Base-by-base conservation (phyloP, 2,329 filamentous ascomycete genomes). In the Hymenoscyphus infarciens region DNA sequence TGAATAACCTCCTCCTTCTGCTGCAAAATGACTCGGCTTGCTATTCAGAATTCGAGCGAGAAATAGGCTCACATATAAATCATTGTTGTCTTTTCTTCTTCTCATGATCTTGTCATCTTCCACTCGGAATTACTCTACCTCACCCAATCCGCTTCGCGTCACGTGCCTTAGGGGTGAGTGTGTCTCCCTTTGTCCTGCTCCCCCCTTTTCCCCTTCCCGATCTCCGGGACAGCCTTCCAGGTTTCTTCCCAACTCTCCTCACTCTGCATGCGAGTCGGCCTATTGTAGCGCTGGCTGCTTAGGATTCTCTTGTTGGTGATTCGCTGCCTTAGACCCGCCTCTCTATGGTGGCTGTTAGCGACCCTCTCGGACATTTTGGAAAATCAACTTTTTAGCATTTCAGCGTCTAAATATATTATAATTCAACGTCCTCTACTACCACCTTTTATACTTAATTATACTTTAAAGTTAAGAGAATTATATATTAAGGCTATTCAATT, bases 271-370 rank as follows among this genome's bases (percentile, higher is more conserved):
- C 25, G 42, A 49, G 19, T 49, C 42, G 8, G 10, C 11, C n/a
- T 49, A 49, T n/a, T n/a, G n/a, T n/a, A n/a, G 42, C n/a, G 42
- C 10, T 1, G 27, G n/a, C 27, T 57, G 60, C 54, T 61, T 35
- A 61, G 22, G 35, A 57, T 57, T n/a, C 11, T 8, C 19, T 16
- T 15, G 31, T 13, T 16, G 15, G 35, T 57, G 53, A 61, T 61
- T 61, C 19, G 61, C 35, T 25, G 22, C 3, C 7, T 33, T 27
- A 22, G 25, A 4, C 29, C 45, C 58, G 7, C 39, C 45, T 39
- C 29, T 27, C 19, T n/a, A n/a, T n/a, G n/a, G n/a, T n/a, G n/a
- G n/a, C n/a, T n/a, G n/a, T n/a, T n/a, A n/a, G n/a, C n/a, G n/a
- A n/a, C n/a, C n/a, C n/a, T n/a, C n/a, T n/a, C n/a, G n/a, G n/a